A percentile compares a stretch with the other conserved stretches of the same genome.
phyloP scores from a whole-genome alignment of 2,329 filamentous ascomycete species.

The Aspergillus glaucus region DNA sequence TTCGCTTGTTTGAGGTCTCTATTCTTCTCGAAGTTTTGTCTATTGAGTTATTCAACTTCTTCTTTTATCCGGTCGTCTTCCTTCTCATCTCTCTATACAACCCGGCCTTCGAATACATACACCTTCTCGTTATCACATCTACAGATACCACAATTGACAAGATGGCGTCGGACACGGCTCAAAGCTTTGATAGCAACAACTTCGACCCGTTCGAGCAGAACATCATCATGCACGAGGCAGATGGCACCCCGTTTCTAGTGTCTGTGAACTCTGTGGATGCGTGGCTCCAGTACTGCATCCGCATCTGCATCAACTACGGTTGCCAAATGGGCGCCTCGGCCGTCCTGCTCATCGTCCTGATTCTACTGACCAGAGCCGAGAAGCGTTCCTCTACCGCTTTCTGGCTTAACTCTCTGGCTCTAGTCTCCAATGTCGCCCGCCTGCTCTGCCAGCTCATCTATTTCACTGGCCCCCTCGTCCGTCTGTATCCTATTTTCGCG shows the following conservation, averaged over 20 bases:
- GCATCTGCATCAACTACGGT: constrained; percentile 58
- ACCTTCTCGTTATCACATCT: background rate
- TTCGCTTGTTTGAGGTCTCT: background rate
- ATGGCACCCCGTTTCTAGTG: constrained; percentile 40
- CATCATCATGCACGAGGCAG: constrained; percentile 41
- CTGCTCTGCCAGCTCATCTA: constrained; percentile 41
- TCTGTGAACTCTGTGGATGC: constrained; percentile 40
- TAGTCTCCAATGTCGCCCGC: constrained; percentile 57
- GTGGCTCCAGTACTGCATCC: constrained; percentile 43
- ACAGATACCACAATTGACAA: background rate
- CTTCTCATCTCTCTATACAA: background rate
- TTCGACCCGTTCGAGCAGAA: constrained; percentile 50
- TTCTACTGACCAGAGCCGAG: constrained; percentile 59
- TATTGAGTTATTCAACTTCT: background rate
- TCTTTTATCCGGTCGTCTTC: background rate
- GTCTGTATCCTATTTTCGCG: constrained; percentile 56
- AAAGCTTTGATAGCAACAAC: background rate
- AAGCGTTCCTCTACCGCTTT: constrained; percentile 62
- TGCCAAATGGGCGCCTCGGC: constrained; percentile 63
- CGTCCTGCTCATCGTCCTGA: constrained; percentile 58
- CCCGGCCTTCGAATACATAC: background rate
- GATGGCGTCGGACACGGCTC: constrained; percentile 8
- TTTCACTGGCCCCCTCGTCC: constrained; percentile 55
- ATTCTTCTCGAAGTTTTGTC: constrained; percentile 1
- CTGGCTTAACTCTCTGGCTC: constrained; percentile 56